Base-by-base conservation (phyloP, 2,329 filamentous ascomycete genomes). In the Fusarium neocosmosporiellum region DNA sequence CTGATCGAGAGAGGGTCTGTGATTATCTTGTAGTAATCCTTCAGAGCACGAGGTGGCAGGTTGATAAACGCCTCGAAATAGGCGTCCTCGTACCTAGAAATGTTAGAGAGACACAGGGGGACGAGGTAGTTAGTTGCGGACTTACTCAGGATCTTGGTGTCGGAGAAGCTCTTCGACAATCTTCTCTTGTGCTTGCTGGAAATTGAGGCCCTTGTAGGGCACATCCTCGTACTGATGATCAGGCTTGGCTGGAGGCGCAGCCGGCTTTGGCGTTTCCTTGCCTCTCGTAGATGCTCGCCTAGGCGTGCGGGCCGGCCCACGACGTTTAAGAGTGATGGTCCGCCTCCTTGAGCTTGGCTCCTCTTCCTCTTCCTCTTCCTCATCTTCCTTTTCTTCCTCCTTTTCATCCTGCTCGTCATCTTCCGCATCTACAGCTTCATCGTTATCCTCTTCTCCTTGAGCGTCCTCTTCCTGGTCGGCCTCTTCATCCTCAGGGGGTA, bases 21-120 rank as follows among this genome's bases (percentile, higher is more conserved):
- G 75, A 98, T 96, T 66, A 96, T 84, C 76, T 92, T 90, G 81
- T 96, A 98, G 81, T 98, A 98, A 77, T 98, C 95, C 75, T 91
- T 94, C 50, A 97, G 83, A 55, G 88, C 87, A 34, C 94, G 90
- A 31, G 93, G 88, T 0, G 95, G 95, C 31, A 97, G 87, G 76
- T 93, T 93, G 66, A 95, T 84, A 77, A 97, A 98, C 0, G 93
- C 91, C 70, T 90, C 87, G 73, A 91, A 92, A 69, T 91, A 89
- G 41, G 91, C 89, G 62, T 92, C 93, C 57, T 93, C 90, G 58
- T 92, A 88, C 53, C 91, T 93, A 70, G 64, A 59, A 63, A 58
- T 73, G 78, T 71, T 81, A 78, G 66, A 41, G 27, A 36, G 20
- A 29, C 10, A 18, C 18, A 18, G 20, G 16, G 20, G 9, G 14